phyloP scores from a whole-genome alignment of 768 basidiomycete genomes.

The Boletus subparvulus region DNA sequence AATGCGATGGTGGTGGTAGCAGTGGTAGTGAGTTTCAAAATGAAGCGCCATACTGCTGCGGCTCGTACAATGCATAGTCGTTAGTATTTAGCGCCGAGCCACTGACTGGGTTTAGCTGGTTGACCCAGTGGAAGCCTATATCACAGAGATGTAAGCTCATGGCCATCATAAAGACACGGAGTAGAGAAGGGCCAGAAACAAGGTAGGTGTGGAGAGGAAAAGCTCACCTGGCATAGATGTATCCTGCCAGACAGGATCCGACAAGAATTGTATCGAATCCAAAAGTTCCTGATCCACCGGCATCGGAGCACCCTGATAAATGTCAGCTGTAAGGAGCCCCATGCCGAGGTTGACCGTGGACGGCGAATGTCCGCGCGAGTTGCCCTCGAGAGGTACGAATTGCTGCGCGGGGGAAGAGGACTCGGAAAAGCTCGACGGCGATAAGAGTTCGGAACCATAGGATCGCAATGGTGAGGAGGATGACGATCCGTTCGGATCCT shows the following conservation, averaged over 20 bases:
- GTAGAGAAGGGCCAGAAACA: background rate
- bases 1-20: background rate
- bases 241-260: slow-evolving; percentile 58
- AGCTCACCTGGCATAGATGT: slow-evolving; percentile 53
- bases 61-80: slow-evolving; percentile 30
- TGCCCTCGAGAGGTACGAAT: slow-evolving; percentile 40
- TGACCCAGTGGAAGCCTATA: slow-evolving; percentile 39
- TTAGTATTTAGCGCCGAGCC: slow-evolving; percentile 20
- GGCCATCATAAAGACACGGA: background rate
- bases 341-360: slow-evolving; percentile 1
- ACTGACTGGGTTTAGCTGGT: slow-evolving; percentile 24
- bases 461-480: slow-evolving; percentile 3
- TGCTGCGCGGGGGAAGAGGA: slow-evolving; percentile 39
- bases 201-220: background rate
- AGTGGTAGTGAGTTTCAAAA: slow-evolving; percentile 1
- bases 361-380: slow-evolving; percentile 17
- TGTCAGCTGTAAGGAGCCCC: slow-evolving; percentile 32
- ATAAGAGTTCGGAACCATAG: slow-evolving; percentile 16
- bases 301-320: slow-evolving; percentile 48
- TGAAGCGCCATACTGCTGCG: slow-evolving; percentile 15
- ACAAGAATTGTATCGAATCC: slow-evolving; percentile 59
- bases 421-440: slow-evolving; percentile 34
- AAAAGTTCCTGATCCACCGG: slow-evolving; percentile 60
- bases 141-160: background rate
- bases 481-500: background rate